These are phyloP conservation scores for Trichoderma sp. DNA, from an alignment of 2,329 filamentous ascomycete species.

Conservation along the genomic window DNA sequence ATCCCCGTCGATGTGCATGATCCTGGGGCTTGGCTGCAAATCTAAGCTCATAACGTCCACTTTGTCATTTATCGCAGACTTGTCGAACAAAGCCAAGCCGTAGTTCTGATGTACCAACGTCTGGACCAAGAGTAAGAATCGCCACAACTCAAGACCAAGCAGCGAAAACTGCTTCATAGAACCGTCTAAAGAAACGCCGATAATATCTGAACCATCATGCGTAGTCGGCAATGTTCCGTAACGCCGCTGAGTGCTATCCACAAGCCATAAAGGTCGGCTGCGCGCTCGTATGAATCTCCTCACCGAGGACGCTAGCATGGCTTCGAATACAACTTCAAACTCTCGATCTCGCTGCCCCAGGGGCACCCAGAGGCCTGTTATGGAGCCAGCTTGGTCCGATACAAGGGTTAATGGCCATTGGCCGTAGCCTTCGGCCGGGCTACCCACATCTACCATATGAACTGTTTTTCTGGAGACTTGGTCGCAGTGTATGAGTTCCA, in stretches of 20 bases:
- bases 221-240: slow-evolving; percentile 52
- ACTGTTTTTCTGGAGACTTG: slow-evolving; percentile 48
- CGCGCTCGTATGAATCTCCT: slow-evolving; percentile 58
- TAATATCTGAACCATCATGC: slow-evolving; percentile 53
- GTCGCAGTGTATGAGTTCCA: slow-evolving; percentile 52
- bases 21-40: slow-evolving; percentile 47
- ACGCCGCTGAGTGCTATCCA: slow-evolving; percentile 40
- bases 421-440: slow-evolving; percentile 34
- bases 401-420: slow-evolving; percentile 51
- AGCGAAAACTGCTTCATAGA: slow-evolving; percentile 71
- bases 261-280: slow-evolving; percentile 58
- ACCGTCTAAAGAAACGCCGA: slow-evolving; percentile 72
- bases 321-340: slow-evolving; percentile 58
- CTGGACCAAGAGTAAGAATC: slow-evolving; percentile 73
- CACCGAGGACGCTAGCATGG: slow-evolving; percentile 59
- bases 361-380: slow-evolving; percentile 57
- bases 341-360: slow-evolving; percentile 47
- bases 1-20: slow-evolving; percentile 71
- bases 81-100: slow-evolving; percentile 49
- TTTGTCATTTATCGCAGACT: slow-evolving; percentile 19
- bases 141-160: slow-evolving; percentile 64
- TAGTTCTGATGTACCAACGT: slow-evolving; percentile 61
- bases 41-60: slow-evolving; percentile 39
- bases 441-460: slow-evolving; percentile 53
- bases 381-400: slow-evolving; percentile 51